Evolutionary conservation across 805 yeast species (phyloP), one percentile per base, ranked within the genome.

Genomic region (Monosporozyma aerobia): DNA sequence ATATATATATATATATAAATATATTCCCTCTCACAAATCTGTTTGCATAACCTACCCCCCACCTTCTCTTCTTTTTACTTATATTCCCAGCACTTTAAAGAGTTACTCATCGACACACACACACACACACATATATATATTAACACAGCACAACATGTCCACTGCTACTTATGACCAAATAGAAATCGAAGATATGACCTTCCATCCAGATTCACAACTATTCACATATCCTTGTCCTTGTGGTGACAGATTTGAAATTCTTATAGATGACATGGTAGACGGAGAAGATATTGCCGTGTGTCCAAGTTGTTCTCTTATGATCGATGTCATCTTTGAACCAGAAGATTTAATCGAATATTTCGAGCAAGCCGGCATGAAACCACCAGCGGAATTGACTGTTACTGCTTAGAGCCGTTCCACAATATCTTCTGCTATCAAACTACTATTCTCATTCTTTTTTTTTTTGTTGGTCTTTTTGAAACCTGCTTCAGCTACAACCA

Each of bases 191-290:
- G 99, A 94, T 68, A 90, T 94, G 82, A 83, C 90, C 2, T 94
- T 81, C 66, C 97, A 94, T 67, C 81, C 90, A 2, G 75, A 73
- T n/a, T 81, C 86, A 13, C 90, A 86, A 67, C 70, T 88, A 27
- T 88, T 90, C 70, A 85, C 89, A 49, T 92, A 90, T 63, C 99
- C 99, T 3, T 94, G 99, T 74, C 99, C 99, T 1, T 94, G 99
- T 69, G 99, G 99, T 9, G 99, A 94, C 69, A 77, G 82, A 63
- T 94, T 94, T 70, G 95, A 92, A 64, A 87, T 94, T 29, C 75
- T 80, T 32, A 74, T 90, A 49, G 94, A 85, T 60, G 99, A 94
- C 65, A 74, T 94, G 68, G 74, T 76, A 56, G 97, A 90, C 60
- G 99, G 97, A 8, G 95, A 88, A 61, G 90, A 89, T 55, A 82